Base-by-base conservation (phyloP, 2,329 filamentous ascomycete species). In the Corinectria fuckeliana region DNA sequence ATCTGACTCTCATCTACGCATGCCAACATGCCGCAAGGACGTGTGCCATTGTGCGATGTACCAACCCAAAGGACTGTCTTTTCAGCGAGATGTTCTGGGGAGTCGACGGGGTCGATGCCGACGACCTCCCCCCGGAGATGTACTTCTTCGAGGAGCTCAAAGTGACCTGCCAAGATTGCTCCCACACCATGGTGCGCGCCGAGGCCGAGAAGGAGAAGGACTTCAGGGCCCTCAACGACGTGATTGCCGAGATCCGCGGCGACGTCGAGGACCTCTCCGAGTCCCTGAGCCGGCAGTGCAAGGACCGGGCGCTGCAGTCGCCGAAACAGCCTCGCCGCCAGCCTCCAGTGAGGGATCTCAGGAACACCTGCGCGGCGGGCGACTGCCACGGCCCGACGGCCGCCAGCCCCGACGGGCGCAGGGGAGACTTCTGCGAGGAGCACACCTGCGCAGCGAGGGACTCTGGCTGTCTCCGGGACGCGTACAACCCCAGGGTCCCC, bases 371-470 rank as follows among this genome's bases (percentile, higher is more conserved):
- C 18, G 41, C 56, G 14, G 60, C 54, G 8, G 58, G 56, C 6
- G 8, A 5, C 2, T 68, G 66, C 25, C 16, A 14, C 2, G 16
- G 18, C 1, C 13, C 18, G 0, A 48, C 53, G 3, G 4, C 28
- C 4, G 10, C 54, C 6, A 58, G 36, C 38, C 6, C 4, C 1
- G 30, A 57, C 20, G 63, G 58, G 2, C 39, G 28, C 1, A 30
- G 20, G 4, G 65, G 63, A 2, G 11, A 51, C 8, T 70, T 65
- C 23, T 70, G 68, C 41, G 20, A 50, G 44, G 44, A 30, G 3
- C 66, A 70, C 14, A 66, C 61, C 1, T 70, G 68, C 42, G 53
- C 50, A 7, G 63, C 66, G 11, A 16, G 21, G 1, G 56, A 62
- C 2, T 58, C 58, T 52, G 42, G 42, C 1, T 70, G 63, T 14